Evolutionary conservation across 176 grass and related monocot genomes (phyloP), one percentile per base, ranked within the genome.

Genomic region (Triticum dicoccoides): DNA sequence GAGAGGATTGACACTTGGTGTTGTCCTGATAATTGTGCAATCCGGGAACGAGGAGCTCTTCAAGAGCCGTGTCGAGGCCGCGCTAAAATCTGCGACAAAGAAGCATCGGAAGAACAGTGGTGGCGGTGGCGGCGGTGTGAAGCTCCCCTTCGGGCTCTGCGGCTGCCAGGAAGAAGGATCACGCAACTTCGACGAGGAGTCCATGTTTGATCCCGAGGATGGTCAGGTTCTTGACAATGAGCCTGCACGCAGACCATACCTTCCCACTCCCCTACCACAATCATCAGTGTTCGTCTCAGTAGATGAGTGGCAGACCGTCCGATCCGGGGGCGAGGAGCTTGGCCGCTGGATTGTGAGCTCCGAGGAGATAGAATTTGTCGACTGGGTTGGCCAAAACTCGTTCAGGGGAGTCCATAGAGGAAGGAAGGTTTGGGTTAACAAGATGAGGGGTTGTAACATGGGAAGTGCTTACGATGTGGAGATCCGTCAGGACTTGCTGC

Each of bases 231-330:
- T 88, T 69, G 92, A 91, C 86, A 89, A 87, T 25, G 94, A 99
- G 71, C 85, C 88, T 9, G 65, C 62, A 23, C 85, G 87, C 30
- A 86, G 80, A 41, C 89, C 76, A 49, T 89, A 90, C 72, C 89
- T 96, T 41, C 94, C 92, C 5, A 88, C n/a, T 68, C 97, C 85
- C 1, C 81, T 99, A 24, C 94, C 97, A 61, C 92, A 96, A 21
- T 96, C 97, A 74, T 99, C 97, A 29, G 83, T 94, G 18, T 95
- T 99, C 25, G 97, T 94, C 11, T 99, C 97, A 0, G 88, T 99
- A 29, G 97, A 99, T 81, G 97, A 99, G 88, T 99, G 97, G 97
- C 97, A 99, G 80, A 94, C 92, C 38, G 78, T 99, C 78, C 88
- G 87, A 86, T 99, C 92, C 45, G 97, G 97, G 8, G 90, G 97